Evolutionary conservation across 495 filamentous ascomycete species (phyloP).

Genomic region (Glarea lozoyensis): DNA sequence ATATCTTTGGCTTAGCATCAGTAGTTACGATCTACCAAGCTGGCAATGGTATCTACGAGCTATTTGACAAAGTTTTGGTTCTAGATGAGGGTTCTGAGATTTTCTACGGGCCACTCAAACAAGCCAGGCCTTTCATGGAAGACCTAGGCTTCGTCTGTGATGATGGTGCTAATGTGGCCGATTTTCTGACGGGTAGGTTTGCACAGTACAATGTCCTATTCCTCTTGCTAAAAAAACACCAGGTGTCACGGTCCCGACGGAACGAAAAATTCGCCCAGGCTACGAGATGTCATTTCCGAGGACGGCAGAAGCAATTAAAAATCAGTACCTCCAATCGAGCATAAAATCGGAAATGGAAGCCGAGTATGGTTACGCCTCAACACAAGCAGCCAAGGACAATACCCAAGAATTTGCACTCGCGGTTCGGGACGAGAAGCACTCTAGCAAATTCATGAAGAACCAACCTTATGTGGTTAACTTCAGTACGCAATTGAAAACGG

Average conservation of each 20-base stretch:
- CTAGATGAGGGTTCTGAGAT: slow-evolving; percentile 59
- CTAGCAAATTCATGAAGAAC: neutral
- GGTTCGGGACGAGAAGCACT: neutral
- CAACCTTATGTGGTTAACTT: too few relatives aligned
- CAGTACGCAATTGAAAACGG: too few relatives aligned
- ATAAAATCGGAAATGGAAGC: slow-evolving; percentile 25
- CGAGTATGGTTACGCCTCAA: neutral
- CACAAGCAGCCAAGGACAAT: slow-evolving; percentile 39
- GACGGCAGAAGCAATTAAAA: slow-evolving; percentile 44
- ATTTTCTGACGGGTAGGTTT: slow-evolving; percentile 62
- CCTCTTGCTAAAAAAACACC: too few relatives aligned
- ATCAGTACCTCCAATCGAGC: slow-evolving; percentile 44
- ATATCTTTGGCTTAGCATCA: too few relatives aligned
- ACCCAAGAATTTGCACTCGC: slow-evolving; percentile 40
- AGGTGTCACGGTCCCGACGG: slow-evolving; percentile 51
- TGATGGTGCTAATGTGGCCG: slow-evolving; percentile 53
- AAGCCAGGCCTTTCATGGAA: slow-evolving; percentile 43
- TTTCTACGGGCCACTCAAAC: slow-evolving; percentile 30
- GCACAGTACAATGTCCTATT: too few relatives aligned
- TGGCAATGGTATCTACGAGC: slow-evolving; percentile 70
- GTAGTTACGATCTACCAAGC: slow-evolving; percentile 86
- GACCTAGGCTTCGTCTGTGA: slow-evolving; percentile 45
- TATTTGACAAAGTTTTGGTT: slow-evolving; percentile 78
- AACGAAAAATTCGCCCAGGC: slow-evolving; percentile 53
- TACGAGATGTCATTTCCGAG: slow-evolving; percentile 34